A percentile compares a stretch with the other conserved stretches of the same genome.
phyloP scores from a whole-genome alignment of 805 yeast genomes.

The Cyberlindnera petersonii region DNA sequence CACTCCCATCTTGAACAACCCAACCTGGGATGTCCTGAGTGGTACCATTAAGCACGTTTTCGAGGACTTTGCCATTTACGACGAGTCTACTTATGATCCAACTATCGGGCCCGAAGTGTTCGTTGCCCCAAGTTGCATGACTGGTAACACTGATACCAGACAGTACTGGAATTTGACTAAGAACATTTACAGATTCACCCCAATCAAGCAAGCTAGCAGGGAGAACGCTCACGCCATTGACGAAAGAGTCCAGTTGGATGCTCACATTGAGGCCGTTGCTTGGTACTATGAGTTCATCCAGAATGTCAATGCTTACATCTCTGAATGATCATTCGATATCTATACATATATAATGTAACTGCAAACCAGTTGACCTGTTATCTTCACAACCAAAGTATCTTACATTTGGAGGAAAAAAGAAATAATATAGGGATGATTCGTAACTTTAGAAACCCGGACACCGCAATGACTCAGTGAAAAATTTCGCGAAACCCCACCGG shows the following conservation, averaged over 20 bases:
- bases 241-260: conserved; percentile 42
- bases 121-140: conserved; percentile 58
- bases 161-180: conserved; percentile 59
- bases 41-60: conserved; percentile 54
- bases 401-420: background rate
- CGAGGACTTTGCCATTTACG: conserved; percentile 35
- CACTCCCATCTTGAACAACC: conserved; percentile 31
- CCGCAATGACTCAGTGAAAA: conserved; percentile 4
- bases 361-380: too few relatives aligned
- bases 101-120: conserved; percentile 23
- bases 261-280: conserved; percentile 14
- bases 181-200: conserved; percentile 57
- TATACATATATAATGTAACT: too few relatives aligned
- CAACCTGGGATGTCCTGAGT: conserved; percentile 52
- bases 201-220: conserved; percentile 30
- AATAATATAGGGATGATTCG: background rate
- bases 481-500: too few relatives aligned
- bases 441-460: conserved; percentile 6
- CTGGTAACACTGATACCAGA: conserved; percentile 71
- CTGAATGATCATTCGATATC: too few relatives aligned
- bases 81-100: conserved; percentile 3
- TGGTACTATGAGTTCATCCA: conserved; percentile 15
- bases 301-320: conserved; percentile 11
- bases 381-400: background rate
- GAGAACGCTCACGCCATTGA: conserved; percentile 51